Evolutionary conservation across 2,329 filamentous ascomycete species (phyloP).

Genomic region (Verticillium tricorpus): DNA sequence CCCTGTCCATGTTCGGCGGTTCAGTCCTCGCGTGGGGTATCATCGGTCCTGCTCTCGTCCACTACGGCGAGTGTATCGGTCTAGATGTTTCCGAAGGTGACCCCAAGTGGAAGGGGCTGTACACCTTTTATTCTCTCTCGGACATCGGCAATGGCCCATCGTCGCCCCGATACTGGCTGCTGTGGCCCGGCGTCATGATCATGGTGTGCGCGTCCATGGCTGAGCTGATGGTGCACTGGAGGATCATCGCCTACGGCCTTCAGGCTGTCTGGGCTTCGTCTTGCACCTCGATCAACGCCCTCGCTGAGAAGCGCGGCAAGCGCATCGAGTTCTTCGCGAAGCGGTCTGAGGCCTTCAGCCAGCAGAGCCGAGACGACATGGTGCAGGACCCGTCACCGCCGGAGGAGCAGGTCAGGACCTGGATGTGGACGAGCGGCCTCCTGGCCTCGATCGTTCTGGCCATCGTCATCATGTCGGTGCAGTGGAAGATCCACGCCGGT

Average conservation of each 20-base stretch:
- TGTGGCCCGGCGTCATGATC: constrained; percentile 41
- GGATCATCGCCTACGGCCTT: constrained; percentile 28
- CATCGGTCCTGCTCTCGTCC: constrained; percentile 40
- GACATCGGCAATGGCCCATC: constrained; percentile 21
- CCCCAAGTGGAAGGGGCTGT: constrained; percentile 22
- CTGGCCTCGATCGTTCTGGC: constrained; percentile 46
- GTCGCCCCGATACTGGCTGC: constrained; percentile 36
- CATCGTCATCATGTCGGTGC: constrained; percentile 43
- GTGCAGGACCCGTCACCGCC: constrained; percentile 35
- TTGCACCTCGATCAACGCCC: constrained; percentile 22
- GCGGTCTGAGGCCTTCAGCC: constrained; percentile 28
- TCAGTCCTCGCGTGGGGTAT: constrained; percentile 51
- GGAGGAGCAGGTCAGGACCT: constrained; percentile 45
- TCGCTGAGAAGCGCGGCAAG: constrained; percentile 25
- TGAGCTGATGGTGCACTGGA: constrained; percentile 35
- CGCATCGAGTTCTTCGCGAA: constrained; percentile 26
- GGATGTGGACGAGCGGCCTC: constrained; percentile 47
- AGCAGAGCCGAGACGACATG: constrained; percentile 25
- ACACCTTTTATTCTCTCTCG: constrained; percentile 25
- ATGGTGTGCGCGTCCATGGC: constrained; percentile 34
- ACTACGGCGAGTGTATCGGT: constrained; percentile 49
- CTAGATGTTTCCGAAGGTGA: constrained; percentile 19
- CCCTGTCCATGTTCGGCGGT: constrained; percentile 53
- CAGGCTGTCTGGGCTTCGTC: constrained; percentile 27
- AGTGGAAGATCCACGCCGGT: constrained; percentile 53